Evolutionary conservation across 257 asterid species (phyloP), one percentile per base, ranked within the genome.

Genomic region (Solanum infundibuliforme): DNA sequence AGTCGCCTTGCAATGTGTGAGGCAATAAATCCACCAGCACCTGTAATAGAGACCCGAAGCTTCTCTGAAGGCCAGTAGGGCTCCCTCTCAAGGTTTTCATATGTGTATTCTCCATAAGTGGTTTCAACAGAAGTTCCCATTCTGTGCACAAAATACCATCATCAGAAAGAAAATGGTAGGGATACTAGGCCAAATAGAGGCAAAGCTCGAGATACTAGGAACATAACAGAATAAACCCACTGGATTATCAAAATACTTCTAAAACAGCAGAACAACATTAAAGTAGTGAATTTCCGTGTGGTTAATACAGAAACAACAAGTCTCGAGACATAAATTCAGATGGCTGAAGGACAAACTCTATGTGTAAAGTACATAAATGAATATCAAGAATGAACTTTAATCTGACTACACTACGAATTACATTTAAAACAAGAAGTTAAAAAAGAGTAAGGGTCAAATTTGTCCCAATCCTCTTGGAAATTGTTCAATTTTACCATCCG

Each of bases 11-110:
- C 98, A 16, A 95, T 95, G 90, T 95, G 98, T 2, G 98, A 95
- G 39, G 98, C 98, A 74, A 95, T 95, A 60, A 95, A 95, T 18
- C 98, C 98, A 65, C 98, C 98, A 1, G 98, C 98, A 48, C 98
- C 98, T 0, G 98, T 94, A 55, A 95, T 95, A 89, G 98, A 95
- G 86, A 95, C 89, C 41, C 94, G 86, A 46, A 95, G 96, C 94
- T 94, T 95, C 86, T 92, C 95, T 1, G 98, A 90, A 9, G 98
- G 96, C 98, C 98, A 95, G 87, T 95, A 95, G 81, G 90, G 96
- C 73, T 95, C 98, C 90, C 98, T 92, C 92, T 96, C 98, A 8
- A 96, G 96, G 90, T 88, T 89, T 83, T 94, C 95, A 48, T 94
- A 95, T 5, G 98, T 96, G 95, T 93, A 95, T 9, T 91, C 93